Conservation (phyloP, 2,329 filamentous ascomycete genomes). For the Diaporthe sp. region DNA sequence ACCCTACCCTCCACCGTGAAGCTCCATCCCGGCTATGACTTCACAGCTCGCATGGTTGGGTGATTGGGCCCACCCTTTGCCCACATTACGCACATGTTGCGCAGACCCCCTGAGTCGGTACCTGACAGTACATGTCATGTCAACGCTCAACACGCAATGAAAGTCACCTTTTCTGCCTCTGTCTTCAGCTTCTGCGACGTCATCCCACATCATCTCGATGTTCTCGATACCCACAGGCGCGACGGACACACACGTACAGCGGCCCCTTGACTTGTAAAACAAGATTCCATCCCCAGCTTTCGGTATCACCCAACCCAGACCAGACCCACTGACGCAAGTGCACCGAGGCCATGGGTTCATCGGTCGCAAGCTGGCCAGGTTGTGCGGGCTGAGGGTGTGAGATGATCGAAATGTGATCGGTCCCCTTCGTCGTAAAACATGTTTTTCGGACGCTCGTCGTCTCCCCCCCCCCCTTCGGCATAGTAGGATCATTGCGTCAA, state of each 20-base stretch:
- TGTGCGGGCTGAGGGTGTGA: conserved; percentile 9
- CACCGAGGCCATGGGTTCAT: conserved; percentile 3
- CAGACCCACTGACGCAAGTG: conserved; percentile 33
- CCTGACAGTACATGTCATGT: conserved; percentile 27
- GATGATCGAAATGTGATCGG: conserved; percentile 21
- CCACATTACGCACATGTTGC: conserved; percentile 6
- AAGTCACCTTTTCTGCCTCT: conserved; percentile 3
- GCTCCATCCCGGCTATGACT: conserved; percentile 32
- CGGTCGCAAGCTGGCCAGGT: background rate
- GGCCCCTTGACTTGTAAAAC: conserved; percentile 26
- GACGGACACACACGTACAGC: conserved; percentile 1
- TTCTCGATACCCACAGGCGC: conserved; percentile 14
- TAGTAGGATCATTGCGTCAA: conserved; percentile 35
- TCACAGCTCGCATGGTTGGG: conserved; percentile 29
- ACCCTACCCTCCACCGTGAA: conserved; percentile 28
- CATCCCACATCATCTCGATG: conserved; percentile 31
- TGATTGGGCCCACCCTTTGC: conserved; percentile 3
- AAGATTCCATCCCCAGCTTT: conserved; percentile 30
- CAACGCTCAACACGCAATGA: background rate
- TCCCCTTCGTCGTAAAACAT: conserved; percentile 23
- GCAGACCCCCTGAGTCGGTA: conserved; percentile 28
- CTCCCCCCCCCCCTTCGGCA: background rate
- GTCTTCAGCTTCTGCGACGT: conserved; percentile 32
- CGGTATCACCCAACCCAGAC: conserved; percentile 2
- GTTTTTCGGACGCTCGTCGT: conserved; percentile 18